Evolutionary conservation across 495 filamentous ascomycete species (phyloP), one percentile per base, ranked within the genome.

Genomic region (Aspergillus cristatus): DNA sequence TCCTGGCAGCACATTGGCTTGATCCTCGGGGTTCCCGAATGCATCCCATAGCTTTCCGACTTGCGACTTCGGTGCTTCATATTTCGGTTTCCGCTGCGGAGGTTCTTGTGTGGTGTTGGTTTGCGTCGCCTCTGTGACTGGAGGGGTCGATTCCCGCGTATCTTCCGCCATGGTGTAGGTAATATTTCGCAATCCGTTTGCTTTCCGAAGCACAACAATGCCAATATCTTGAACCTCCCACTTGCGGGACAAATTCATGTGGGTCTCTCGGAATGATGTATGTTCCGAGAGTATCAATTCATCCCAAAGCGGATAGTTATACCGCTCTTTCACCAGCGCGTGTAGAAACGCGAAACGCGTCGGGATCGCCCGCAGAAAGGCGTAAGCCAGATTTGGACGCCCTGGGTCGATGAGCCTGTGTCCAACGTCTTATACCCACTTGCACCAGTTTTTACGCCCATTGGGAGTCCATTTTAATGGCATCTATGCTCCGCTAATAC

Each of bases 141-240:
- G 10, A 28, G 48, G 33, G n/a, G 40, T 36, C 3, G 48, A 25
- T n/a, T 68, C 60, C 55, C 58, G 60, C 24, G 70, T 67, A 48
- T 78, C 70, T 38, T 70, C 75, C 22, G 76, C 62, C 77, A 81
- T 81, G 18, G 15, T 65, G 41, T 32, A 37, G n/a, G 16, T 32
- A 13, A 35, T 26, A n/a, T 14, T 25, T 18, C 29, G 15, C 24
- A 24, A 30, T 1, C 26, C 37, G 30, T 34, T 6, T 38, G 33
- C 32, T 26, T 20, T 31, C 6, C 34, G 6, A 16, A 34, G 11
- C 18, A 12, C 18, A n/a, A 6, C n/a, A 32, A 14, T 16, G 35
- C 16, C 29, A 38, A 28, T 24, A 24, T 24, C 20, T 24, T 24
- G n/a, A n/a, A n/a, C n/a, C 20, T 8, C 8, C 20, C 20, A 8